These are phyloP conservation scores for Entomortierella parvispora DNA, from an alignment of 192 early-diverging fungal species.

Conservation along the genomic window DNA sequence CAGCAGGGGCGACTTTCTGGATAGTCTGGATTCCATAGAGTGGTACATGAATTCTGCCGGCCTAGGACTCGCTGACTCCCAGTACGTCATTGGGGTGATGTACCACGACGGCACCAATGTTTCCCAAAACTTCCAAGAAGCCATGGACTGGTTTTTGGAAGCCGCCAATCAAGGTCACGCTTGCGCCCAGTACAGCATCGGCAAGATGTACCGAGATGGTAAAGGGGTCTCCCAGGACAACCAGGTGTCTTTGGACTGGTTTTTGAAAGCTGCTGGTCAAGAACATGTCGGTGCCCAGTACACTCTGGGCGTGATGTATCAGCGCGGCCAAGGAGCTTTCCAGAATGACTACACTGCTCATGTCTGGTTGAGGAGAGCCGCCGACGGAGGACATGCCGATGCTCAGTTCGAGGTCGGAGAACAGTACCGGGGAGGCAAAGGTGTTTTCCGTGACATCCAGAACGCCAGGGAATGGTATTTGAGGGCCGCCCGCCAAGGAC, in stretches of 20 bases:
- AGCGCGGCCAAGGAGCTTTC: conserved; percentile 49
- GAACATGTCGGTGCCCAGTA: conserved; percentile 57
- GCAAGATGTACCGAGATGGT: conserved; percentile 79
- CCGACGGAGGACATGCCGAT: neutral
- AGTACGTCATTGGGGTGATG: conserved; percentile 62
- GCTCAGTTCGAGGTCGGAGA: conserved; percentile 60
- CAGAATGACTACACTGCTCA: neutral
- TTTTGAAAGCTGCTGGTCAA: conserved; percentile 57
- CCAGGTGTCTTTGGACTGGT: conserved; percentile 62
- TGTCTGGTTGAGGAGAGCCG: neutral
- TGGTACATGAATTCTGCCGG: neutral
- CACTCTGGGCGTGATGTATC: conserved; percentile 55
- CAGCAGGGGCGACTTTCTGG: neutral
- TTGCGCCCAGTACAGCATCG: conserved; percentile 77
- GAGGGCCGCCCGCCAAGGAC: conserved; percentile 69
- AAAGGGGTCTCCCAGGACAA: conserved; percentile 23
- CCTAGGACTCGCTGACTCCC: neutral
- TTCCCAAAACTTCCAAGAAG: conserved; percentile 25
- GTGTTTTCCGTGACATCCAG: conserved; percentile 51
- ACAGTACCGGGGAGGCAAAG: conserved; percentile 77
- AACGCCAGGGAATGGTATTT: conserved; percentile 66
- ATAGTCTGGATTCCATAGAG: neutral
- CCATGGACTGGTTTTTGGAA: conserved; percentile 63
- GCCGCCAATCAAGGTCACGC: conserved; percentile 70
- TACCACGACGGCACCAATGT: conserved; percentile 60